A percentile compares a stretch with the other conserved stretches of the same genome.
Evolutionary conservation across 208 protist genomes (phyloP).

Genomic region (Herpetomonas tarakana): DNA sequence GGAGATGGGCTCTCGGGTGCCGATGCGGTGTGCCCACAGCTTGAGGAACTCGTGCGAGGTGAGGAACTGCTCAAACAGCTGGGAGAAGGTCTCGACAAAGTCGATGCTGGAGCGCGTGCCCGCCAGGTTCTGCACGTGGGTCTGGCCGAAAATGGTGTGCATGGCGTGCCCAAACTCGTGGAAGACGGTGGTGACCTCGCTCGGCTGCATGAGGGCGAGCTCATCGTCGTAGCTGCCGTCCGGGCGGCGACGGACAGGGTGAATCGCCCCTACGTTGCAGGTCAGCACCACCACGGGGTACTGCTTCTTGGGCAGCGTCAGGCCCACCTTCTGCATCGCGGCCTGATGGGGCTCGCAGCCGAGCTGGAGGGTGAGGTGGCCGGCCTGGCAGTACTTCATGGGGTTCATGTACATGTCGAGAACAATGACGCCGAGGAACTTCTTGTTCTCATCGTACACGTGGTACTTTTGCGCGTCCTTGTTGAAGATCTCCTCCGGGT

Average conservation of each 20-base stretch:
- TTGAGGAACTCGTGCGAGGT: constrained; percentile 89
- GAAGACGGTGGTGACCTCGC: constrained; percentile 91
- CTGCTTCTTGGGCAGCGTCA: constrained; percentile 81
- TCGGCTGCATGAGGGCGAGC: constrained; percentile 76
- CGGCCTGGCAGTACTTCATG: constrained; percentile 89
- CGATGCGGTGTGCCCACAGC: constrained; percentile 85
- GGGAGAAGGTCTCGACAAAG: constrained; percentile 93
- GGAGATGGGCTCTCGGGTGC: constrained; percentile 87
- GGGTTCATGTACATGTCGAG: constrained; percentile 88
- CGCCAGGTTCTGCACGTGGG: constrained; percentile 89
- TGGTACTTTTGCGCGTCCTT: constrained; percentile 82
- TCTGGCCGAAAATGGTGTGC: constrained; percentile 94
- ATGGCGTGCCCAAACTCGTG: constrained; percentile 94
- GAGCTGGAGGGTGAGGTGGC: constrained; percentile 89
- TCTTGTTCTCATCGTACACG: constrained; percentile 78
- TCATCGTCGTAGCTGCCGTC: constrained; percentile 82
- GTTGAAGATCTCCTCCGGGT: constrained; percentile 78
- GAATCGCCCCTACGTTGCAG: constrained; percentile 74
- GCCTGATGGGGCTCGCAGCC: constrained; percentile 80
- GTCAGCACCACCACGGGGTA: constrained; percentile 91
- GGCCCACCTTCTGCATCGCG: constrained; percentile 67
- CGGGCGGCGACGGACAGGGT: constrained; percentile 25
- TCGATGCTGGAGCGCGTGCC: constrained; percentile 91
- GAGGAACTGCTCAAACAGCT: constrained; percentile 93
- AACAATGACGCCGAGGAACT: constrained; percentile 90